These are phyloP conservation scores for Onygenales sp. DNA, from an alignment of 2,329 filamentous ascomycete genomes.

Conservation along the genomic window DNA sequence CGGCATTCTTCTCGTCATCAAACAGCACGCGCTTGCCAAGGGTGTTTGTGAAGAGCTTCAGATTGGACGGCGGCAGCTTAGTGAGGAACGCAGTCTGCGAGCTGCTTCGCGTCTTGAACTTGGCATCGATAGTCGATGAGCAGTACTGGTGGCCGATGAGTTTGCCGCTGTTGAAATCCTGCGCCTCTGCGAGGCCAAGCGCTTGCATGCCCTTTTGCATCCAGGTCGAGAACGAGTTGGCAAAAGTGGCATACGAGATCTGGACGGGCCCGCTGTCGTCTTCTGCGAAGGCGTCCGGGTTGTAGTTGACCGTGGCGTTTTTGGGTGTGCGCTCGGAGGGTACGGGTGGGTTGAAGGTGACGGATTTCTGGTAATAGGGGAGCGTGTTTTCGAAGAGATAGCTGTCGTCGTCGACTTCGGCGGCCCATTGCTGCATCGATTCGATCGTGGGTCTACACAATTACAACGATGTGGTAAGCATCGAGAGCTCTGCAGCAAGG, in stretches of 20 bases:
- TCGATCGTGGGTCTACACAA: slow-evolving; percentile 16
- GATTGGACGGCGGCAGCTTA: slow-evolving; percentile 17
- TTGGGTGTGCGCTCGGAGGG: slow-evolving; percentile 5
- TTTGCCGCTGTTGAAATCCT: slow-evolving; percentile 34
- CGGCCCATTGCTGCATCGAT: slow-evolving; percentile 23
- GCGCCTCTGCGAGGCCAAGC: slow-evolving; percentile 28
- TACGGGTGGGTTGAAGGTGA: slow-evolving; percentile 21
- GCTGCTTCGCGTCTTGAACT: slow-evolving; percentile 40
- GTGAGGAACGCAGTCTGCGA: slow-evolving; percentile 33
- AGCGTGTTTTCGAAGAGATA: slow-evolving; percentile 23
- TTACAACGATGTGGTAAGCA: not conserved
- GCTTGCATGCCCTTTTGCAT: slow-evolving; percentile 28
- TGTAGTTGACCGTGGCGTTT: slow-evolving; percentile 18
- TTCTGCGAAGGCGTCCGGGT: slow-evolving; percentile 21
- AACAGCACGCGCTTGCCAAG: slow-evolving; percentile 41
- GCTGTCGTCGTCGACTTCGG: slow-evolving; percentile 21
- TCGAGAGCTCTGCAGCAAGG: no score
- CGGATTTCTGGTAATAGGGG: slow-evolving; percentile 21
- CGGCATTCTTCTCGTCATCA: slow-evolving; percentile 35
- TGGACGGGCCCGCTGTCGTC: slow-evolving; percentile 27
- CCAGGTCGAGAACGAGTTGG: slow-evolving; percentile 31
- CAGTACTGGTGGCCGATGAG: slow-evolving; percentile 33
- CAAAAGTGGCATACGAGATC: slow-evolving; percentile 34
- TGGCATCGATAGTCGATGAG: slow-evolving; percentile 40
- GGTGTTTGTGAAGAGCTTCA: slow-evolving; percentile 34